phyloP scores from a whole-genome alignment of 306 rosid species.

The Prunus padus region DNA sequence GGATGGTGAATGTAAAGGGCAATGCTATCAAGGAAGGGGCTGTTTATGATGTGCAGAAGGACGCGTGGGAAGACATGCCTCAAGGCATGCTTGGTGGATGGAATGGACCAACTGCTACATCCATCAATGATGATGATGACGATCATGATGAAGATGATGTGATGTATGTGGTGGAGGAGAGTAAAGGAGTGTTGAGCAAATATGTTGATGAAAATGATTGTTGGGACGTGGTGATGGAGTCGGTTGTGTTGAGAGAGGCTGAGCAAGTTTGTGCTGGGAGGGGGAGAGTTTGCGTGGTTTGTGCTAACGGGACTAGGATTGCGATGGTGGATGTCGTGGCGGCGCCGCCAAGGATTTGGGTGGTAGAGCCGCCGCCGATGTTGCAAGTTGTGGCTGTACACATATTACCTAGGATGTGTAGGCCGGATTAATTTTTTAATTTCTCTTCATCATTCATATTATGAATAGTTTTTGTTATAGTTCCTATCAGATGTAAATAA shows the following conservation, averaged over 20 bases:
- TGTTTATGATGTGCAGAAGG: neutral
- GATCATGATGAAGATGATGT: neutral
- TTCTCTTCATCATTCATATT: too few relatives aligned
- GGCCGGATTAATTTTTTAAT: neutral
- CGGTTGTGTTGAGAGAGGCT: neutral
- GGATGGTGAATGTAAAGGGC: conserved; percentile 7
- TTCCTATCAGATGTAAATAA: too few relatives aligned
- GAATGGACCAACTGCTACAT: neutral
- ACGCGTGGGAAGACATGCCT: conserved; percentile 2
- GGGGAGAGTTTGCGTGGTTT: neutral
- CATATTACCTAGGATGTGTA: neutral
- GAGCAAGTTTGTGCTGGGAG: conserved; percentile 3
- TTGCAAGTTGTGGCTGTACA: neutral
- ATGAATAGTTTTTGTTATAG: too few relatives aligned
- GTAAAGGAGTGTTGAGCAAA: neutral
- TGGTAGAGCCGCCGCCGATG: conserved; percentile 1
- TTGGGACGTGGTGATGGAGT: neutral
- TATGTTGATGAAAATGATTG: neutral
- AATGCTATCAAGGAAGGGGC: neutral
- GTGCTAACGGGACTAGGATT: neutral
- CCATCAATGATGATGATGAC: neutral
- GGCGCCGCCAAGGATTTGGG: neutral
- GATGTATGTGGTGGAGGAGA: conserved; percentile 5
- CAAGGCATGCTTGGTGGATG: neutral
- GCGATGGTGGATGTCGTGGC: conserved; percentile 1